Conservation (phyloP, 2,329 filamentous ascomycete species). For the Fusarium sp. region DNA sequence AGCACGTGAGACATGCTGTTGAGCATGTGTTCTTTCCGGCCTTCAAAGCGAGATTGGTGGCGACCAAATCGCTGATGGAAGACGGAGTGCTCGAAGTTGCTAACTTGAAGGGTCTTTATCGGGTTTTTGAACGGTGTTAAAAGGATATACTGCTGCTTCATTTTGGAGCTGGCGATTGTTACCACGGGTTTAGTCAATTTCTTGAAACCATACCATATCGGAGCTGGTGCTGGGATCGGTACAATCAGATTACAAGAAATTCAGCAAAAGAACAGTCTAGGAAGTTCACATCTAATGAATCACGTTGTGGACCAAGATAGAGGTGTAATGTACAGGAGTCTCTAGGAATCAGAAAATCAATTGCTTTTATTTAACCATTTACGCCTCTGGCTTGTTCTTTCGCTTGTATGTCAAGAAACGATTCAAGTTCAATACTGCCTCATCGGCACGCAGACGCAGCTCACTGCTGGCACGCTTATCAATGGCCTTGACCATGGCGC, state of each 20-base stretch:
- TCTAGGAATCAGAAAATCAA: constrained; percentile 8
- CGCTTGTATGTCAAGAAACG: constrained; percentile 75
- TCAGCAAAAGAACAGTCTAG: not conserved
- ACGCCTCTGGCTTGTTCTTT: constrained; percentile 61
- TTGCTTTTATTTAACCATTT: constrained; percentile 25
- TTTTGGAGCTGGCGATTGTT: not conserved
- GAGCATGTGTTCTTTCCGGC: constrained; percentile 93
- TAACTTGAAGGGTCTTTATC: constrained; percentile 90
- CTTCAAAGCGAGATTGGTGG: constrained; percentile 83
- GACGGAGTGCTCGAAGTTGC: constrained; percentile 86
- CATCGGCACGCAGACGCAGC: constrained; percentile 69
- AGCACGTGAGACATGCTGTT: constrained; percentile 78
- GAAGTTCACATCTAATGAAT: not conserved
- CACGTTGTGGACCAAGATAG: not conserved
- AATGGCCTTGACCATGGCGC: constrained; percentile 68
- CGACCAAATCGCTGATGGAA: constrained; percentile 80
- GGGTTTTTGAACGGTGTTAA: constrained; percentile 94
- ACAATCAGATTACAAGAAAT: not conserved
- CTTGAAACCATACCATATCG: constrained; percentile 3
- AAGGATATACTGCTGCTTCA: constrained; percentile 1
- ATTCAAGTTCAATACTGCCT: constrained; percentile 68
- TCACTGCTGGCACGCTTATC: constrained; percentile 70
- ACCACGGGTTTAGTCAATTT: constrained; percentile 4
- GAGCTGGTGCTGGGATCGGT: constrained; percentile 9
- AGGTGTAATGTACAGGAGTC: not conserved